Evolutionary conservation across 768 basidiomycete genomes (phyloP), one percentile per base, ranked within the genome.

Genomic region (Lactarius hengduanensis): DNA sequence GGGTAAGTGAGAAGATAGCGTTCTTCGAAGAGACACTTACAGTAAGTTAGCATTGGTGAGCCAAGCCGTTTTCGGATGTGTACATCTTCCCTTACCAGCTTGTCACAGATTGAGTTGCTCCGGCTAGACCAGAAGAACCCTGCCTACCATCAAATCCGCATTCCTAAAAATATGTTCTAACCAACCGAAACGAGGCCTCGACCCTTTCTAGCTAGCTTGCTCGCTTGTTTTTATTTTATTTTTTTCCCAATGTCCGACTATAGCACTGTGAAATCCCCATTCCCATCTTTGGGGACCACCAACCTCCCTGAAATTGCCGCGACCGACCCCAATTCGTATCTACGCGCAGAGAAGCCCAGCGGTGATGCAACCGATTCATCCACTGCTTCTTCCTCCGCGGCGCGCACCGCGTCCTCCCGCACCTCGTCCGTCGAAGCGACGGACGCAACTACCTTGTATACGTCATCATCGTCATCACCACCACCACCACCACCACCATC

Each of bases 161-260:
- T 47, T 47, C n/a, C 45, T 47, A 47, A 47, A 47, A 53, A 26
- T 15, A 53, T 53, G 50, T 53, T 53, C 50, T 53, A 26, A 53
- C 50, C 50, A 26, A 50, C 47, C 22, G 47, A 50, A 50, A 50
- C 47, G 22, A 2, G 26, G 50, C 50, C 50, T 53, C 50, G 50
- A 53, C 26, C 50, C 22, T 2, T 53, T 53, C 34, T 34, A 58
- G n/a, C 34, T 56, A 34, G 57, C 47, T 62, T 30, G 58, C 57
- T 66, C 32, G 30, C 26, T 34, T 36, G 13, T 57, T 58, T 40
- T 40, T 58, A 22, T 58, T 57, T 57, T 58, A 34, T 38, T 26
- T 53, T 26, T 15, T 30, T 56, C 34, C 15, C 50, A 59, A 67
- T 67, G 66, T 59, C 66, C 36, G 57, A 62, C 61, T 40, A 67